A percentile compares a stretch with the other conserved stretches of the same genome.
These are phyloP conservation scores for Umbelopsis ramanniana DNA, from an alignment of 192 early-diverging fungal genomes.

Conservation along the genomic window DNA sequence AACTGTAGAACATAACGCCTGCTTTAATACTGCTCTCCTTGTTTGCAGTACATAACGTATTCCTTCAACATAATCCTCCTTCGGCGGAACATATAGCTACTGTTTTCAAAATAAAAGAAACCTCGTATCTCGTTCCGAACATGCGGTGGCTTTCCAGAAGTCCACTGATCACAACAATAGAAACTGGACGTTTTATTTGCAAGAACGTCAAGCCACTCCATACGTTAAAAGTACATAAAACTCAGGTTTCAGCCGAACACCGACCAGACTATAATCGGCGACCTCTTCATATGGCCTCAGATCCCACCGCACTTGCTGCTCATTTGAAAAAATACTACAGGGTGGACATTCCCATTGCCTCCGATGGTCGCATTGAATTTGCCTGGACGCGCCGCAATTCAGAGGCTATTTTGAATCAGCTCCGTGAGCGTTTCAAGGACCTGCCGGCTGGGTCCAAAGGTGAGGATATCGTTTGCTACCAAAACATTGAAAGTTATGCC, in stretches of 20 bases:
- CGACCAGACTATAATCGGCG: not conserved
- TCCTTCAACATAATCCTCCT: too few species aligned
- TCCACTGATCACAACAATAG: too few species aligned
- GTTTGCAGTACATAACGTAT: too few species aligned
- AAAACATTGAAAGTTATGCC: not conserved
- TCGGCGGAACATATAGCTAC: too few species aligned
- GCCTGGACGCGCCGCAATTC: conserved; percentile 3
- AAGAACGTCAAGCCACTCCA: too few species aligned
- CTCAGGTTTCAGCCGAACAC: not conserved
- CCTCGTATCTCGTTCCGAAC: too few species aligned
- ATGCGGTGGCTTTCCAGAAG: too few species aligned
- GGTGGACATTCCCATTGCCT: not conserved
- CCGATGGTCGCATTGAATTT: conserved; percentile 5
- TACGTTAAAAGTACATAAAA: too few species aligned
- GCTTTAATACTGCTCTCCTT: too few species aligned
- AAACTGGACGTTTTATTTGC: too few species aligned
- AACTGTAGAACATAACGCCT: too few species aligned
- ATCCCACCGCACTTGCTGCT: not conserved
- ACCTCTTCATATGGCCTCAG: not conserved
- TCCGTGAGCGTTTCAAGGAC: not conserved
- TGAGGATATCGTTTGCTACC: not conserved
- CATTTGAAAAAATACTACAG: conserved; percentile 13
- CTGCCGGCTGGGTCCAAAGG: not conserved
- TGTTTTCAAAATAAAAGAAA: too few species aligned
- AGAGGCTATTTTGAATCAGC: conserved; percentile 1